Base-by-base conservation (phyloP, 257 asterid genomes). In the Marsdenia floribunda region DNA sequence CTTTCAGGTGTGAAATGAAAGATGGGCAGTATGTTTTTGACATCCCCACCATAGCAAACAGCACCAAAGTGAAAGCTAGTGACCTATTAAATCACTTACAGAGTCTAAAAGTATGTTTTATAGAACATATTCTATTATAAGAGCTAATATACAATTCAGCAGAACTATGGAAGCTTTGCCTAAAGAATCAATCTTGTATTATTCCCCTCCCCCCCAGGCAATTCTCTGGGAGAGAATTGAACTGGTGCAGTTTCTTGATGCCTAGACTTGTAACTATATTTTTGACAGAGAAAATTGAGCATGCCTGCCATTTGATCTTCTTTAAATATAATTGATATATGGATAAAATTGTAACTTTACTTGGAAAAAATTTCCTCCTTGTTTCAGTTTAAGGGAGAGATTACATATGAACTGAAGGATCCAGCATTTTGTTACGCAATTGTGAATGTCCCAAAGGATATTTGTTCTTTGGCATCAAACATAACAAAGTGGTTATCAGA, bases 401-500 rank as follows among this genome's bases (percentile, higher is more conserved):
- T 94, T 73, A 83, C 96, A 29, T 94, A 90, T 72, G 97, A 94
- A 76, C 75, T 94, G 86, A 92, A 92, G 90, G 99, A 94, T 85
- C 96, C 86, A 54, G 99, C 99, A 72, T 88, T 83, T 72, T 90
- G 98, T 76, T 94, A 86, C 76, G 85, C 67, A 77, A 73, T 90
- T 47, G 46, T 80, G 75, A 85, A 85, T 71, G 83, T 85, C 61
- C 98, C 98, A 21, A 81, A 82, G 63, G 96, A 94, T 83, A 79
- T 89, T 49, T 90, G 98, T 86, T 84, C 90, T 82, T 81, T 94
- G 83, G 90, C 97, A 76, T 86, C 88, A 68, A 84, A 76, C 47
- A 85, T 90, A 52, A 76, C 96, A 19, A 87, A 83, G 75, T 94
- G 99, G 99, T 86, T 94, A 76, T 89, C 85, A 57, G 93, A 94